Base-by-base conservation (phyloP, 495 filamentous ascomycete species). In the Lasiosphaeria miniovina region DNA sequence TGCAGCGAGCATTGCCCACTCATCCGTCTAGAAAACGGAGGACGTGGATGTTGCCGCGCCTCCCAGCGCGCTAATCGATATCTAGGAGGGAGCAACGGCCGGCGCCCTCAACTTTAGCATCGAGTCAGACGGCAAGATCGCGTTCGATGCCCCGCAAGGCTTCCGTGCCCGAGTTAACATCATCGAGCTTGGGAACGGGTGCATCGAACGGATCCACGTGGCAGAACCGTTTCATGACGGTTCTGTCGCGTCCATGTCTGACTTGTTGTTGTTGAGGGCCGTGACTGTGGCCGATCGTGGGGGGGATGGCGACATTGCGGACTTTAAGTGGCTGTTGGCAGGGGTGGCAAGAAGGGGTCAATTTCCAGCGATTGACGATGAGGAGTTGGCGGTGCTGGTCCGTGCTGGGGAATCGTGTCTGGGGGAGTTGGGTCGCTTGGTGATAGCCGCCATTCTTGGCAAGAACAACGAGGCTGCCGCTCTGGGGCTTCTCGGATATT, bases 181-280 rank as follows among this genome's bases (percentile, higher is more conserved):
- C 36, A 52, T 63, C 36, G 36, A 64, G 35, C 59, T 66, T 61
- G 57, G 48, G 32, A 55, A 15, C 36, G 55, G 61, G 10, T 64
- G 63, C 61, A 60, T 66, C 51, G 55, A 66, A 46, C 45, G 31
- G 33, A 60, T 66, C 57, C 36, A 63, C 56, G 61, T 45, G 50
- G n/a, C 61, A 53, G 63, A 60, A 15, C 54, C 36, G 24, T 57
- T 63, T 14, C 36, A 32, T 12, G 53, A 65, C n/a, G 58, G 58
- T 34, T 61, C 62, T 58, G 58, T 65, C 54, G 62, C 62, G 62
- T 65, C 62, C 52, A 58, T 36, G 43, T 58, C 62, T 53, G 62
- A 64, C 54, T 51, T 64, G 41, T 41, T 64, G 48, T 49, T 57
- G 40, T 51, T 64, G 32, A 60, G 57, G 48, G 57, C 61, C 61